These are phyloP conservation scores for Hypholoma sublateritium DNA, from an alignment of 768 basidiomycete species.

Conservation along the genomic window DNA sequence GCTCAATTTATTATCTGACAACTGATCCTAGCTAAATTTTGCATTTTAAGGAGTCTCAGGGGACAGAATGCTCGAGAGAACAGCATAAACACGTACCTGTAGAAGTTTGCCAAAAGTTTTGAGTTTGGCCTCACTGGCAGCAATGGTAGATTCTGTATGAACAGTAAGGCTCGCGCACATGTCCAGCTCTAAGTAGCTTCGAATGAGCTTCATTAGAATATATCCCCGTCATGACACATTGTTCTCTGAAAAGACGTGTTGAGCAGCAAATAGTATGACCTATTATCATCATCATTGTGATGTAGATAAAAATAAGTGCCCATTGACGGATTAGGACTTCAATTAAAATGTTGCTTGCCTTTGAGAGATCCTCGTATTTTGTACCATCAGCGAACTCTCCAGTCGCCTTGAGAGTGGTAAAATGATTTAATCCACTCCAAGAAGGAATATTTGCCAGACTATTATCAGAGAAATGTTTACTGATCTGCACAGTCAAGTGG, in stretches of 20 bases:
- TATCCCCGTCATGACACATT: constrained; percentile 16
- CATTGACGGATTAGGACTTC: neutral
- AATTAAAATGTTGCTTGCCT: constrained; percentile 21
- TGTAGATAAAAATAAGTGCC: neutral
- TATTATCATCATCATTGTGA: constrained; percentile 1
- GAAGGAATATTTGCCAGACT: constrained; percentile 28
- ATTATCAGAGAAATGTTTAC: neutral
- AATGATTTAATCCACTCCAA: constrained; percentile 35
- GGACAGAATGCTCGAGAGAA: too few relatives aligned
- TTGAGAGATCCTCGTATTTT: constrained; percentile 35
- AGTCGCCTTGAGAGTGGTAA: constrained; percentile 19
- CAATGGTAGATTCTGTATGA: constrained; percentile 29
- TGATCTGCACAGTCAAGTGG: neutral
- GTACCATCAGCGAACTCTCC: constrained; percentile 31
- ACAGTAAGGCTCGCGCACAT: constrained; percentile 28
- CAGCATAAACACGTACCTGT: constrained; percentile 24
- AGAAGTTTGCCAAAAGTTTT: constrained; percentile 16
- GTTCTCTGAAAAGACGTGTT: constrained; percentile 18
- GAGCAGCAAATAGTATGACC: constrained; percentile 28
- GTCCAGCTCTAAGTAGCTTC: constrained; percentile 31
- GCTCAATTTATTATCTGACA: too few relatives aligned
- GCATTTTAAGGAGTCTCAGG: too few relatives aligned
- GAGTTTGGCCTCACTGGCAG: constrained; percentile 16
- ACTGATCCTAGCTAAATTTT: too few relatives aligned
- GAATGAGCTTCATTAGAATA: constrained; percentile 25